Evolutionary conservation across 1,139 yeast genomes (phyloP), one percentile per base, ranked within the genome.

Genomic region (Yamadazyma spencermartinsiae): DNA sequence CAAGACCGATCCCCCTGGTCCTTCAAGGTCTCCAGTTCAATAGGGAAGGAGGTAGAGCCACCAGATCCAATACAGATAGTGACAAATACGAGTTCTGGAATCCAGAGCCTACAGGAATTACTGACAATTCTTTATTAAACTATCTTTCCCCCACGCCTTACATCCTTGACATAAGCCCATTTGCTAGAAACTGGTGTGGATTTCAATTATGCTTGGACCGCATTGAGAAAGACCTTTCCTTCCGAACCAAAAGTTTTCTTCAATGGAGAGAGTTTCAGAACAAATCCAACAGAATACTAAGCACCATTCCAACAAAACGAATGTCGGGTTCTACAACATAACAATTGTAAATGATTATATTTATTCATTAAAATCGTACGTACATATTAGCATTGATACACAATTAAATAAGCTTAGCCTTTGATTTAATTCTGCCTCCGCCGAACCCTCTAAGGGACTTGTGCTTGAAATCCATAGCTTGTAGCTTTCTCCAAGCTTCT

Each of bases 401-500:
- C 12, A 31, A 20, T 48, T 50, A 72, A 37, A 72, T 72, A 27
- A 72, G 59, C 43, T 68, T 61, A 3, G 76, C 65, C 46, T 72
- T 62, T 2, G 71, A 63, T 44, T 61, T 68, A 15, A 72, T 52
- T 45, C 72, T 62, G 2, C 96, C 96, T 5, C 97, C 96, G 17
- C 82, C 79, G 60, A 83, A 87, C 33, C 82, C 80, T 41, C 92
- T 71, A 41, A 82, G 60, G 1, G 95, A 86, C 45, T 75, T 78
- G 42, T 80, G 83, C 43, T 74, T 76, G 48, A 76, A 76, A 38
- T 76, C 76, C 1, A 78, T 68, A 2, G 72, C 63, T 60, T 92
- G 98, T 42, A 87, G 65, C 40, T 86, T 68, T 51, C 97, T 72
- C 86, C 95, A 92, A 0, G 98, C 98, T 52, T 90, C 97, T 45